A percentile compares a stretch with the other conserved stretches of the same genome.
These are phyloP conservation scores for Bolboschoenus planiculmis DNA, from an alignment of 176 grass and related monocot genomes.

Conservation along the genomic window DNA sequence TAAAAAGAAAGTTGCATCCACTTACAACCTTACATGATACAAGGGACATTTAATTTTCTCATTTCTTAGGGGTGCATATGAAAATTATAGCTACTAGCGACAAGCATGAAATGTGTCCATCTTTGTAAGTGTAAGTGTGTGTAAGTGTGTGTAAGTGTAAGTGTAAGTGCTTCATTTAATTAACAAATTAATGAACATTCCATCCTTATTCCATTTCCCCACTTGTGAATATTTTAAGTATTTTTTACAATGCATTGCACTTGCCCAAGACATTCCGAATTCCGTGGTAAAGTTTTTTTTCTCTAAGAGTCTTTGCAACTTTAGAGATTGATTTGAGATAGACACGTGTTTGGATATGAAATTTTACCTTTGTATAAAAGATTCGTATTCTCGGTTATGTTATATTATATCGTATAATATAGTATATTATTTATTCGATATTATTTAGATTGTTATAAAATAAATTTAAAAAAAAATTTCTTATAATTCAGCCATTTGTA, in stretches of 20 bases:
- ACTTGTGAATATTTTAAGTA: not conserved
- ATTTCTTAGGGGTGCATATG: not conserved
- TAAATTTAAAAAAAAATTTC: too few relatives aligned
- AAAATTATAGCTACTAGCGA: not conserved
- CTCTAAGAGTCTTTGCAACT: not conserved
- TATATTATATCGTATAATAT: too few relatives aligned
- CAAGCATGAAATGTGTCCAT: constrained; percentile 4
- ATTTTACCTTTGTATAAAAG: too few relatives aligned
- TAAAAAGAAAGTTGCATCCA: not conserved
- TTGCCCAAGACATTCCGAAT: constrained; percentile 20
- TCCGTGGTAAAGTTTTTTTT: not conserved
- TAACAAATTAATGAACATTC: constrained; percentile 15
- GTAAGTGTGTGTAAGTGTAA: too few relatives aligned
- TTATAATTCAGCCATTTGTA: too few relatives aligned
- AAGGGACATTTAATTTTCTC: not conserved
- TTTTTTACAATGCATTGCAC: not conserved
- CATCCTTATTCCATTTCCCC: not conserved
- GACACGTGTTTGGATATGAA: constrained; percentile 2
- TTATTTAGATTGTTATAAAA: too few relatives aligned
- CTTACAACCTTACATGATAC: not conserved
- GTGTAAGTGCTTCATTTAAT: not conserved
- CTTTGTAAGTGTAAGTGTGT: too few relatives aligned
- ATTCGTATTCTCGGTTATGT: too few relatives aligned
- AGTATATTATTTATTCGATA: too few relatives aligned
- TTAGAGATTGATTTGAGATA: not conserved